These are phyloP conservation scores for Amaranthus cruentus DNA, from an alignment of 148 eudicot genomes.

Conservation along the genomic window DNA sequence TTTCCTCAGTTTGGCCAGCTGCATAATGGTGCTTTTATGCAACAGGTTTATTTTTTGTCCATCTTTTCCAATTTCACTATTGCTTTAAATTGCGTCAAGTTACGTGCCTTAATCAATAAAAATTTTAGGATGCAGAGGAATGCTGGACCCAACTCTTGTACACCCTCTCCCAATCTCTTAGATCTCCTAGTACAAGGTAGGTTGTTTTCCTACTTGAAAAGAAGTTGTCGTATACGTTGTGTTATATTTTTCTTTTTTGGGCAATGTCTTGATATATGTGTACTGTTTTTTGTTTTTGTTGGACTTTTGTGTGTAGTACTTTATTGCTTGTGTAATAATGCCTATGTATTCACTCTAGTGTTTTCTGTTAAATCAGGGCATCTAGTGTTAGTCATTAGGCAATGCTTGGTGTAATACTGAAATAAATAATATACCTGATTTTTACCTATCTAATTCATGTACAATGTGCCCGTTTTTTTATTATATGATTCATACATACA, in stretches of 20 bases:
- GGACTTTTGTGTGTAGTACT: background rate
- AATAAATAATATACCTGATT: too few species aligned
- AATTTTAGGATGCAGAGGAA: constrained; percentile 91
- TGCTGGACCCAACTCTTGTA: constrained; percentile 94
- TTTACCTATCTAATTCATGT: too few species aligned
- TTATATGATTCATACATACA: background rate
- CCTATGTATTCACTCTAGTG: background rate
- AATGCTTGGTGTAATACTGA: too few species aligned
- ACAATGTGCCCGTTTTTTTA: background rate
- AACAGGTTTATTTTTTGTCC: constrained; percentile 53
- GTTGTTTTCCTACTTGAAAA: constrained; percentile 8
- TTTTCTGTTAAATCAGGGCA: too few species aligned
- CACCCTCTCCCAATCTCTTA: constrained; percentile 79
- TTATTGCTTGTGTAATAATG: background rate
- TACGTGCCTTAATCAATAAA: constrained; percentile 5
- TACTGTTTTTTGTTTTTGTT: background rate
- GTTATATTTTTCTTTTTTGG: background rate
- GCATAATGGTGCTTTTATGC: constrained; percentile 91
- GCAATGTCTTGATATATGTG: background rate
- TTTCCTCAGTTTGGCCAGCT: constrained; percentile 98
- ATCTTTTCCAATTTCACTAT: constrained; percentile 6
- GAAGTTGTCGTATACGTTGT: background rate
- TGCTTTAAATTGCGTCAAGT: background rate
- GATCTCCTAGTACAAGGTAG: constrained; percentile 59
- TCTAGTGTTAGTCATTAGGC: too few species aligned